Percentiles rank a stretch among this genome's conserved stretches.
These are phyloP conservation scores for Parachlorella kessleri DNA, from an alignment of 139 green algal species.

Conservation along the genomic window DNA sequence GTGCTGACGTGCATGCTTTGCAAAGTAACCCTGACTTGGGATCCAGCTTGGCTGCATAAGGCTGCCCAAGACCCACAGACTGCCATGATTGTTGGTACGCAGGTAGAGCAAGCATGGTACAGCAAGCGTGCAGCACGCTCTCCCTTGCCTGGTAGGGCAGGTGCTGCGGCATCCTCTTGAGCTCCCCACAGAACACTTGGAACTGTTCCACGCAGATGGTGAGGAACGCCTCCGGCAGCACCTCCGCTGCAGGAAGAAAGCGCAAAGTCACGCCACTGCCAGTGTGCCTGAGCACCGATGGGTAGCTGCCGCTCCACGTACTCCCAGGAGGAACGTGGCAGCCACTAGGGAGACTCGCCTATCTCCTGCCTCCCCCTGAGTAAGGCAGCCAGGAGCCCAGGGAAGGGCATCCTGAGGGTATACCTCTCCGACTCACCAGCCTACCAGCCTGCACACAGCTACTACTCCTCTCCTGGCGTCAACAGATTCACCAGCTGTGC, in stretches of 20 bases:
- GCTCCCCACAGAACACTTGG: slow-evolving; percentile 3
- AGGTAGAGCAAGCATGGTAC: no score
- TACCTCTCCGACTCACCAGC: neutral
- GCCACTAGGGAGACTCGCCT: no score
- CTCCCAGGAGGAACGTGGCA: neutral
- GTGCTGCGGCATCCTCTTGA: slow-evolving; percentile 32
- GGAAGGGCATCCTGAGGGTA: neutral
- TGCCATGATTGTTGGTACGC: no score
- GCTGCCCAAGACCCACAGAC: no score
- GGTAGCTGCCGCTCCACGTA: neutral
- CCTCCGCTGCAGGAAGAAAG: neutral
- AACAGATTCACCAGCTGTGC: neutral
- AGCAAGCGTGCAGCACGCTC: no score
- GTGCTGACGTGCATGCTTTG: no score
- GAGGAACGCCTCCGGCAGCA: neutral
- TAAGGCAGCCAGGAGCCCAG: neutral
- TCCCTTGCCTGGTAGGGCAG: slow-evolving; percentile 17
- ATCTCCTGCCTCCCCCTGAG: neutral
- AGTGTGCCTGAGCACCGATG: neutral
- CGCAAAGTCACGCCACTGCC: neutral
- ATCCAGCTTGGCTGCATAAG: no score
- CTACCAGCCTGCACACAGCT: neutral
- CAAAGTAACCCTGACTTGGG: no score
- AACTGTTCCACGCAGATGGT: slow-evolving; percentile 22
- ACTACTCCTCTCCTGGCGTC: neutral